Conservation (phyloP, 495 filamentous ascomycete genomes). For the Penicillium longicatenatum region DNA sequence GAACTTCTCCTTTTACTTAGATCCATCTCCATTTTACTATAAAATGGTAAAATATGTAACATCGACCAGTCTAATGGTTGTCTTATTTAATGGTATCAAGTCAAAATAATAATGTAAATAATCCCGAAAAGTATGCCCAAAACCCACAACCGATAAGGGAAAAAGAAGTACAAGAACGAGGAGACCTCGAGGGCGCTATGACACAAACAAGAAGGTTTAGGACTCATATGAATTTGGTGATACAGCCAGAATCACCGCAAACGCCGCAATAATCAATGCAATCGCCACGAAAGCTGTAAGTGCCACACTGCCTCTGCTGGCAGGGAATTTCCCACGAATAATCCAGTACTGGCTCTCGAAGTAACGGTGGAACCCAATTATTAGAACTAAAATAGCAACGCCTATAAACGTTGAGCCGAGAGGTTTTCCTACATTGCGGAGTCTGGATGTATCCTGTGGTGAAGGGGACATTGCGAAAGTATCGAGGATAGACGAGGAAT, state of each 20-base stretch:
- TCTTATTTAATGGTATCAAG: neutral
- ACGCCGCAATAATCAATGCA: slow-evolving; percentile 67
- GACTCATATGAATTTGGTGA: slow-evolving; percentile 55
- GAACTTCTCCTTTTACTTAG: no score
- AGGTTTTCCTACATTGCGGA: slow-evolving; percentile 85
- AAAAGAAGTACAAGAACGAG: neutral
- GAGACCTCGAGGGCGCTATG: neutral
- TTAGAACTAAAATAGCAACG: slow-evolving; percentile 81
- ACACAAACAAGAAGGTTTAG: slow-evolving; percentile 13
- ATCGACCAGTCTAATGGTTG: neutral
- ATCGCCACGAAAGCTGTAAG: slow-evolving; percentile 70
- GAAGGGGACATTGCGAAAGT: slow-evolving; percentile 13
- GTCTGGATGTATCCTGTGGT: slow-evolving; percentile 32
- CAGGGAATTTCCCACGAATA: slow-evolving; percentile 89
- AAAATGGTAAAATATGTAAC: no score
- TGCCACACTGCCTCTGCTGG: slow-evolving; percentile 83
- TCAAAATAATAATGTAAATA: neutral
- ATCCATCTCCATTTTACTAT: no score
- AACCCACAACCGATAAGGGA: neutral
- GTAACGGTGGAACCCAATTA: slow-evolving; percentile 76
- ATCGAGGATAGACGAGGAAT: slow-evolving; percentile 15
- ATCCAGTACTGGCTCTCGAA: slow-evolving; percentile 79
- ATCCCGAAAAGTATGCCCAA: neutral
- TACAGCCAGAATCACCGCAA: slow-evolving; percentile 71
- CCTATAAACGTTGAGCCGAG: slow-evolving; percentile 91